Evolutionary conservation across 768 basidiomycete genomes (phyloP).

Genomic region (Kwoniella dejecticola): DNA sequence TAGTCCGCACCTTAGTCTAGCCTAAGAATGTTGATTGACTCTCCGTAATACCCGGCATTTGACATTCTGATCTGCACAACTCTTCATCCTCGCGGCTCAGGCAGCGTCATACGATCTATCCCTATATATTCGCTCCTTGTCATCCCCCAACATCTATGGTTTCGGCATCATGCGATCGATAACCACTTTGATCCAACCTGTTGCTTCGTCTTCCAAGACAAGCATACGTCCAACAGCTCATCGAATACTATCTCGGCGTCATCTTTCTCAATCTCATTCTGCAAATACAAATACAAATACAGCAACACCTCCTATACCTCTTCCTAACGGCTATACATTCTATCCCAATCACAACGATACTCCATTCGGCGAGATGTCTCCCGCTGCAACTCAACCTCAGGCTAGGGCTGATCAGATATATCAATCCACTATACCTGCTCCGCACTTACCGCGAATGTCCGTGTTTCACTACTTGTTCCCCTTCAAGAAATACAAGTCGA

Average conservation of each 20-base stretch:
- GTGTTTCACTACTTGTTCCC: constrained; percentile 49
- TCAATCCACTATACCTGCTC: constrained; percentile 16
- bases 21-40: too few species aligned
- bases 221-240: neutral
- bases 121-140: too few species aligned
- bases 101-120: too few species aligned
- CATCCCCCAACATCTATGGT: too few species aligned
- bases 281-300: neutral
- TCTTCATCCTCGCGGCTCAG: too few species aligned
- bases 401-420: constrained; percentile 27
- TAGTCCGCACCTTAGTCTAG: too few species aligned
- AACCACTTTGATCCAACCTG: neutral
- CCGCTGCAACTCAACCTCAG: constrained; percentile 9
- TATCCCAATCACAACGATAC: constrained; percentile 37
- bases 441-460: constrained; percentile 31
- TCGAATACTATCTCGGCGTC: constrained; percentile 2
- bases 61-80: neutral
- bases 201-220: constrained; percentile 10
- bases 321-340: constrained; percentile 30
- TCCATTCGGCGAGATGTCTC: constrained; percentile 7
- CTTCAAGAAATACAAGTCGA: constrained; percentile 19
- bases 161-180: too few species aligned
- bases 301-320: neutral
- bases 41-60: constrained; percentile 2
- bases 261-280: neutral